Evolutionary conservation across 106 monocot species (phyloP), one percentile per base, ranked within the genome.

Genomic region (Dioscorea zingiberensis): DNA sequence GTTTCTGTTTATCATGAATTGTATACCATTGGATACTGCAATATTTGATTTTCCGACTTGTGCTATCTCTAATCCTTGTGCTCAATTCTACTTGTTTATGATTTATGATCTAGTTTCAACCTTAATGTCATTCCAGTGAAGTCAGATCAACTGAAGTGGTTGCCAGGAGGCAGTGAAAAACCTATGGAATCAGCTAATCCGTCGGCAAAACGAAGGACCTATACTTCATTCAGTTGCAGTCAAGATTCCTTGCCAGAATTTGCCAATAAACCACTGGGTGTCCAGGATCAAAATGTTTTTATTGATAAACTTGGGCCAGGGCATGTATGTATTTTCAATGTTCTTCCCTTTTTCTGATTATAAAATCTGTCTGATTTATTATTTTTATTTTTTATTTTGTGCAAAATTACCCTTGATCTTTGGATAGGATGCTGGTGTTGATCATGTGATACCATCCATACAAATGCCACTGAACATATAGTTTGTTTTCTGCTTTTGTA

Each of bases 91-190:
- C 6, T 38, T 6, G 0, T 69, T 69, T 76, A 44, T 32, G 58
- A 7, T 6, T 64, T 28, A 23, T 13, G 15, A 19, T 30, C 21
- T 63, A 21, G 7, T 59, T 48, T 56, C n/a, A 54, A n/a, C 61
- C 65, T 61, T 30, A 13, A 32, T 64, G 13, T 27, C n/a, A 16
- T 7, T 76, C 25, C 82, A 99, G 93, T 99, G 58, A 87, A 82
- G 59, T 93, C 93, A n/a, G 75, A 78, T 74, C 70, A 89, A 63
- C 47, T 99, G 59, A 71, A 89, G 55, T 99, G 98, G 98, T 71
- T 93, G 67, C 98, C 93, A 67, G 84, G 89, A 71, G 93, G 98
- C 30, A 99, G 98, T 74, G 81, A 85, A 68, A 70, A 88, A 25
- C 66, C 64, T 19, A 76, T 80, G 84, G 55, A 60, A 32, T 55